Evolutionary conservation across 139 green algal species (phyloP).

Genomic region (Picochlorum sp.): DNA sequence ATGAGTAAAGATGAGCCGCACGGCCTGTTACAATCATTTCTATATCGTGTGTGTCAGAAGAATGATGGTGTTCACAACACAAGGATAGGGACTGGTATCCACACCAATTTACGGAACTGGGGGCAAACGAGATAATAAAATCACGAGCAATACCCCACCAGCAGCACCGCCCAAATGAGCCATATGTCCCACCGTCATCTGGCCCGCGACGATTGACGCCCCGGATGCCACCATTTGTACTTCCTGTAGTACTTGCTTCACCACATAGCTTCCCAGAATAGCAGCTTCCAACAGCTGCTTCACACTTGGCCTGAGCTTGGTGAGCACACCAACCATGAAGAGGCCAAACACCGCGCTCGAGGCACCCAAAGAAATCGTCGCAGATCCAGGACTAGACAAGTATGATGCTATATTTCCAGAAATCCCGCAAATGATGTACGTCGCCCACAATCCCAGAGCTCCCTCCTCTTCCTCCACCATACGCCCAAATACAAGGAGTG

Average conservation of each 20-base stretch:
- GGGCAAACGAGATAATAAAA: slow-evolving; percentile 31
- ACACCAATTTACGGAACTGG: no score
- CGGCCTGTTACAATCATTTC: no score
- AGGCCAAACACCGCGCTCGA: slow-evolving; percentile 62
- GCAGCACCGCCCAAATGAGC: slow-evolving; percentile 43
- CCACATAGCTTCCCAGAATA: slow-evolving; percentile 57
- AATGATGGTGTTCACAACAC: no score
- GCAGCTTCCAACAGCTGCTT: slow-evolving; percentile 46
- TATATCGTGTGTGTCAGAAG: no score
- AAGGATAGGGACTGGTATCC: no score
- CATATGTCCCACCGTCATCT: slow-evolving; percentile 40
- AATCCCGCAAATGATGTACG: slow-evolving; percentile 38
- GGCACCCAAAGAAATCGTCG: slow-evolving; percentile 20
- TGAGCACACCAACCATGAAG: slow-evolving; percentile 54
- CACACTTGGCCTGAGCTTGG: slow-evolving; percentile 38
- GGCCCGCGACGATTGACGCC: slow-evolving; percentile 14
- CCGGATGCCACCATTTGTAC: slow-evolving; percentile 19
- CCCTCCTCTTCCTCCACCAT: slow-evolving; percentile 51
- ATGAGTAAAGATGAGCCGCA: no score
- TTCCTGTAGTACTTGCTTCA: slow-evolving; percentile 41
- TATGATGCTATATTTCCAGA: slow-evolving; percentile 27
- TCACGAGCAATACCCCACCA: slow-evolving; percentile 35
- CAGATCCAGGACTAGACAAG: slow-evolving; percentile 18
- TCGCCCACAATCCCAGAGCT: slow-evolving; percentile 27
- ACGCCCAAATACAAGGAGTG: slow-evolving; percentile 39